Base-by-base conservation (phyloP, 495 filamentous ascomycete species). In the Aspergillus campestris region DNA sequence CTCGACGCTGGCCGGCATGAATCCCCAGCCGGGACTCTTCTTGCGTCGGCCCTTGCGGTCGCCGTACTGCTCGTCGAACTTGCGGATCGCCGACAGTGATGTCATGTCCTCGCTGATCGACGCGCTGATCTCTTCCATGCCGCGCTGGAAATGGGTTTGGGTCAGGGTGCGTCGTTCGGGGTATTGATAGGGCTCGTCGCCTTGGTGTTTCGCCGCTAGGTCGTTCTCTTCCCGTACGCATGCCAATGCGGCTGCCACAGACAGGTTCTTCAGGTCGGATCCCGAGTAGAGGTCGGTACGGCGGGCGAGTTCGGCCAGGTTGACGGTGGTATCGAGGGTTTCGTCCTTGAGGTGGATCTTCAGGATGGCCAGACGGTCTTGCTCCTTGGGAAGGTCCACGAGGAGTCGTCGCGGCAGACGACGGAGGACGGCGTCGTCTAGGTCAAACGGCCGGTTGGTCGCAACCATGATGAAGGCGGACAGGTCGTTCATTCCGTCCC, bases 381-480 rank as follows among this genome's bases (percentile, higher is more conserved):
- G 69, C 51, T 83, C 75, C 0, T 81, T 78, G 0, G 92, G 92
- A 5, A 98, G 73, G 59, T 98, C 92, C 34, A 98, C 82, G 0
- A 97, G 73, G 10, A 98, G 71, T 44, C 88, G 75, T 15, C 92
- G 71, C 6, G 92, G 94, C 14, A 98, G 75, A 28, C 74, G 66
- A 30, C 92, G 76, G 14, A 98, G 79, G 14, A 95, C 87, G 2
- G 92, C 92, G 54, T 98, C 92, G 55, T 98, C 92, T 1, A 98
- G 77, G 55, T 97, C 90, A 47, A 95, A 95, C 0, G 91, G 91
- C 10, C 91, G 72, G 59, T 97, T 97, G 9, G 89, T 95, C n/a
- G 92, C 92, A 0, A 97, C 89, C 94, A 98, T 96, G 61, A 98
- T 94, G 64, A 98, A 97, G 2, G 90, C 88, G 6, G 83, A 84